Base-by-base conservation (phyloP, 2,329 filamentous ascomycete species). In the Cucurbitaria berberidis region DNA sequence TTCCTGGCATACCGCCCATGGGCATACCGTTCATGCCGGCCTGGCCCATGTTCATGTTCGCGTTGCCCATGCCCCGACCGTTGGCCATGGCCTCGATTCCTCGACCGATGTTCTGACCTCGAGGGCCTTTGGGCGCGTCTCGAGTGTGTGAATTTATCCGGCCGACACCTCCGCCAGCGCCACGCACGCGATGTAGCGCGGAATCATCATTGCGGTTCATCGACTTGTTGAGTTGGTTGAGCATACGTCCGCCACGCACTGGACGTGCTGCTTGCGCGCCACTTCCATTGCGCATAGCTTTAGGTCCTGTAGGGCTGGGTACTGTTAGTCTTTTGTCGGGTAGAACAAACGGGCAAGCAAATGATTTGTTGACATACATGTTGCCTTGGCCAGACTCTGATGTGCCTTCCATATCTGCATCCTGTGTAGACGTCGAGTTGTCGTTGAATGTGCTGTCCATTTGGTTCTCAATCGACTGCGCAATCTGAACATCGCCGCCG, bases 271-370 rank as follows among this genome's bases (percentile, higher is more conserved):
- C 51, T 47, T 63, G 60, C 16, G 59, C 48, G 24, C 67, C 69
- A 64, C 79, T 84, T 46, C 85, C 85, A 72, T 89, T 91, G 69
- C 95, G 89, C 92, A 98, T 96, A 29, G 93, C 92, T 74, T 93
- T 95, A 16, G 95, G 95, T 51, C 93, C 95, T 45, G 92, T 98
- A 9, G 95, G 95, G 69, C 93, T 97, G 68, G n/a, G n/a, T 24
- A 16, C n/a, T 49, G 60, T 73, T 57, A 72, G 69, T 4, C 26
- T 7, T 21, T 34, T 18, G 45, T 26, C 8, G 7, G 3, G 34
- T 16, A 48, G 24, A 32, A 30, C 40, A 36, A 38, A 24, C 18
- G 45, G 44, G 29, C 16, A 24, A 46, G 30, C 38, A n/a, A 30
- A 4, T 39, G 36, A 11, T 4, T 22, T n/a, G 48, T 57, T 34